Conservation (phyloP, 495 filamentous ascomycete species). For the Cercophora scortea region DNA sequence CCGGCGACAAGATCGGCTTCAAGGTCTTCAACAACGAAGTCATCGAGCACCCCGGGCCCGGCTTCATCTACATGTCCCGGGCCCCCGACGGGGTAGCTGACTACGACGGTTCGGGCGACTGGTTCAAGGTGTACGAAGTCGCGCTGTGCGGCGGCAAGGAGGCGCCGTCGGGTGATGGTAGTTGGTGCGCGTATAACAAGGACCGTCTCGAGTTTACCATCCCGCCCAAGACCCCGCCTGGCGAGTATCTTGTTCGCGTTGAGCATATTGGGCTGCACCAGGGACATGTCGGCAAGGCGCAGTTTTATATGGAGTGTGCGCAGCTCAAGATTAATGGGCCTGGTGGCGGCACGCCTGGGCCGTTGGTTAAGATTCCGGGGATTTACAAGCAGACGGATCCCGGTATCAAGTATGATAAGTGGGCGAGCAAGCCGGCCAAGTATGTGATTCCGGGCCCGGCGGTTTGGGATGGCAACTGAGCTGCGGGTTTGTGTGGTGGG, state of each 20-base stretch:
- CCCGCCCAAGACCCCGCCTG: constrained; percentile 36
- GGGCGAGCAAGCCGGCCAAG: constrained; percentile 18
- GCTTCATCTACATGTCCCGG: constrained; percentile 40
- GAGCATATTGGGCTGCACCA: constrained; percentile 51
- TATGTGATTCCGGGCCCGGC: constrained; percentile 33
- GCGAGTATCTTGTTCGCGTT: constrained; percentile 49
- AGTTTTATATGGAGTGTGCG: constrained; percentile 45
- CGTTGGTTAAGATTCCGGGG: constrained; percentile 42
- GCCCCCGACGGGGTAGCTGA: constrained; percentile 31
- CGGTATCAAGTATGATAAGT: constrained; percentile 37
- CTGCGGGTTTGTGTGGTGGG: neutral
- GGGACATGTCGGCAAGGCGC: constrained; percentile 27
- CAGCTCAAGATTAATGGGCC: constrained; percentile 43
- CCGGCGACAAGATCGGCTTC: constrained; percentile 41
- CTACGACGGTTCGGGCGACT: constrained; percentile 42
- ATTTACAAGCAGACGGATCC: constrained; percentile 39
- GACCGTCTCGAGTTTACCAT: constrained; percentile 41
- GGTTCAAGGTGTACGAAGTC: constrained; percentile 45
- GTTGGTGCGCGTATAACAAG: constrained; percentile 31
- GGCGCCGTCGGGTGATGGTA: constrained; percentile 12
- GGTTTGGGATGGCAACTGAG: constrained; percentile 20
- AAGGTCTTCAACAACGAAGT: constrained; percentile 37
- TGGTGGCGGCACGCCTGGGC: constrained; percentile 35
- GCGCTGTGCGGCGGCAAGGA: constrained; percentile 24
- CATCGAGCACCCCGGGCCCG: constrained; percentile 41